Evolutionary conservation across 768 basidiomycete genomes (phyloP).

Genomic region (Amanita thiersii): DNA sequence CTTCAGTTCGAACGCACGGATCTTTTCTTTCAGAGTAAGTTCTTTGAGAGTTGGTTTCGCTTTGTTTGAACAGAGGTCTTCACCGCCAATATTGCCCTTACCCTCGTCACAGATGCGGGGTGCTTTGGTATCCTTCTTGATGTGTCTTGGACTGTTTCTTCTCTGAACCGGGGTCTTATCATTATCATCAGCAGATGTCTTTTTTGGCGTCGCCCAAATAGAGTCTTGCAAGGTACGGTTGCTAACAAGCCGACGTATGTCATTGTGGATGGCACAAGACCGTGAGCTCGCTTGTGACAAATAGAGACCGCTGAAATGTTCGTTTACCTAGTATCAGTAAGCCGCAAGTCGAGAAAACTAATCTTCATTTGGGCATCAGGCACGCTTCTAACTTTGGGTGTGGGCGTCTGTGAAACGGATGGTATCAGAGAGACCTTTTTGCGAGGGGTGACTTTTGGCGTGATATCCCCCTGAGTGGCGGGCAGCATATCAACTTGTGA

Average conservation of each 20-base stretch:
- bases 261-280: background rate
- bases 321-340: conserved; percentile 3
- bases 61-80: conserved; percentile 5
- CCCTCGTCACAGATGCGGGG: background rate
- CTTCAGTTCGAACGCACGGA: conserved; percentile 7
- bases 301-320: background rate
- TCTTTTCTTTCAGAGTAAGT: conserved; percentile 2
- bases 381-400: background rate
- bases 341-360: conserved; percentile 5
- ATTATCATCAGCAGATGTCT: background rate
- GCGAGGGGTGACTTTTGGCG: background rate
- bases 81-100: no score
- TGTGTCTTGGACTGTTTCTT: background rate
- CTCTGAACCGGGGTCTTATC: conserved; percentile 5
- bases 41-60: background rate
- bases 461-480: no score
- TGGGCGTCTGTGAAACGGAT: background rate
- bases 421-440: background rate
- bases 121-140: background rate
- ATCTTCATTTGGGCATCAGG: background rate
- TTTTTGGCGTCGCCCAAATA: conserved; percentile 7
- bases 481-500: no score
- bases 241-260: no score
- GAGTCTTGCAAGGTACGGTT: conserved; percentile 8
- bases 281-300: background rate